A percentile compares a stretch with the other conserved stretches of the same genome.
These are phyloP conservation scores for Trypanosoma mega DNA, from an alignment of 208 protist genomes.

Conservation along the genomic window DNA sequence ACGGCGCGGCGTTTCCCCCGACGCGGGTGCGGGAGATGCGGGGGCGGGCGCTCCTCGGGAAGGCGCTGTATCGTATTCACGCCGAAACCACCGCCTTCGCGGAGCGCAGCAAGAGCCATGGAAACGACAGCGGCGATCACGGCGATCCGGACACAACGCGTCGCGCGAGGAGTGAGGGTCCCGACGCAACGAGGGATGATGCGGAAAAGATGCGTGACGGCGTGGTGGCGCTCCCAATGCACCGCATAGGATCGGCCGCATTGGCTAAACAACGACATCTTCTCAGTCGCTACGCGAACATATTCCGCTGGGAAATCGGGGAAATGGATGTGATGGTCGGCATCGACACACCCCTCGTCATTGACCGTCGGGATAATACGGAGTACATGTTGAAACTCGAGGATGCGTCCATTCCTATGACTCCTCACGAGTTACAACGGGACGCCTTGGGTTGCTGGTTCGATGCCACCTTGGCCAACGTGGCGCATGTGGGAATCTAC, in stretches of 20 bases:
- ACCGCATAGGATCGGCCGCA: constrained; percentile 31
- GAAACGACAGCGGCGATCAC: constrained; percentile 3
- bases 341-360: constrained; percentile 75
- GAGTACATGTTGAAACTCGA: constrained; percentile 68
- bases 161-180: no score
- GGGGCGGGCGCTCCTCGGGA: constrained; percentile 61
- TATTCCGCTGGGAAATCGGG: constrained; percentile 75
- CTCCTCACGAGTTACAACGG: constrained; percentile 40
- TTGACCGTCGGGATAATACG: constrained; percentile 56
- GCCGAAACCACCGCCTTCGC: constrained; percentile 19
- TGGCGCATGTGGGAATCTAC: constrained; percentile 76
- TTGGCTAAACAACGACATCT: constrained; percentile 13
- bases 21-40: constrained; percentile 55
- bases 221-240: constrained; percentile 28
- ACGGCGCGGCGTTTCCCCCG: constrained; percentile 18
- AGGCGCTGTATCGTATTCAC: constrained; percentile 76
- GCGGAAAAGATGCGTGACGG: constrained; percentile 12
- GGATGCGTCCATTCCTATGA: constrained; percentile 30
- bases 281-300: constrained; percentile 59
- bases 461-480: constrained; percentile 78
- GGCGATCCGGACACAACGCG: no score
- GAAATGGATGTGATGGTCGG: constrained; percentile 73
- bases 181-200: no score
- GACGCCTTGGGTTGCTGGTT: constrained; percentile 78
- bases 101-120: constrained; percentile 13